These are phyloP conservation scores for Thermoascus crustaceus DNA, from an alignment of 2,329 filamentous ascomycete genomes.

Conservation along the genomic window DNA sequence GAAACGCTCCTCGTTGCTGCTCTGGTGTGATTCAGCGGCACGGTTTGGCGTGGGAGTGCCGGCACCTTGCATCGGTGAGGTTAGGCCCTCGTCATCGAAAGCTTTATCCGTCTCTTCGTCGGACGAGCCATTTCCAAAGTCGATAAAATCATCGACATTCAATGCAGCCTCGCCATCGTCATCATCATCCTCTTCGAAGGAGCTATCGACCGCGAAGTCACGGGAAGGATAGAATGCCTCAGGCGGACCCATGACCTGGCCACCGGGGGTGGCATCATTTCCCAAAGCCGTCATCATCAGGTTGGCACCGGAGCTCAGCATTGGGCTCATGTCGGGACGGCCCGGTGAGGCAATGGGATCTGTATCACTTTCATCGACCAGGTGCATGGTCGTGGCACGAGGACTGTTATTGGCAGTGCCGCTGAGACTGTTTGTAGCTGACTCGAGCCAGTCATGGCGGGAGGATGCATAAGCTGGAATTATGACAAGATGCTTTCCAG, in stretches of 20 bases:
- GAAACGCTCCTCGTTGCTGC: slow-evolving; percentile 41
- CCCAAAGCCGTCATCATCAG: slow-evolving; percentile 70
- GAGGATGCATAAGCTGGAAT: slow-evolving; percentile 40
- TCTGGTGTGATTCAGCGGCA: slow-evolving; percentile 20
- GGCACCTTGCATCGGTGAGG: slow-evolving; percentile 29
- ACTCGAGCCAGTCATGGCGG: slow-evolving; percentile 39
- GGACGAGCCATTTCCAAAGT: slow-evolving; percentile 53
- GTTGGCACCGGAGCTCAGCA: slow-evolving; percentile 60
- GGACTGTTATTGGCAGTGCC: slow-evolving; percentile 38
- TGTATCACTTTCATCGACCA: slow-evolving; percentile 38
- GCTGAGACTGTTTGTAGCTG: slow-evolving; percentile 32
- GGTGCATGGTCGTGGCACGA: slow-evolving; percentile 29
- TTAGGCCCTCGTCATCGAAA: slow-evolving; percentile 36
- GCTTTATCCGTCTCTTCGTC: slow-evolving; percentile 53
- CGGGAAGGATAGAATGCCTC: slow-evolving; percentile 69
- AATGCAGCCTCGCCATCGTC: slow-evolving; percentile 55
- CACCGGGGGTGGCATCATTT: slow-evolving; percentile 41
- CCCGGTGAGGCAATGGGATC: slow-evolving; percentile 34
- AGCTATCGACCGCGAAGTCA: slow-evolving; percentile 48
- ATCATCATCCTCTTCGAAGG: slow-evolving; percentile 53
- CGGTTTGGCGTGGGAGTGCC: slow-evolving; percentile 31
- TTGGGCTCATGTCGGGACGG: slow-evolving; percentile 39
- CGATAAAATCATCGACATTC: slow-evolving; percentile 65
- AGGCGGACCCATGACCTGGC: slow-evolving; percentile 61
- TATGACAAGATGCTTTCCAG: slow-evolving; percentile 41